Percentiles rank a stretch among this genome's conserved stretches.
phyloP scores from a whole-genome alignment of 257 asterid species.

The Gardenia jasminoides region DNA sequence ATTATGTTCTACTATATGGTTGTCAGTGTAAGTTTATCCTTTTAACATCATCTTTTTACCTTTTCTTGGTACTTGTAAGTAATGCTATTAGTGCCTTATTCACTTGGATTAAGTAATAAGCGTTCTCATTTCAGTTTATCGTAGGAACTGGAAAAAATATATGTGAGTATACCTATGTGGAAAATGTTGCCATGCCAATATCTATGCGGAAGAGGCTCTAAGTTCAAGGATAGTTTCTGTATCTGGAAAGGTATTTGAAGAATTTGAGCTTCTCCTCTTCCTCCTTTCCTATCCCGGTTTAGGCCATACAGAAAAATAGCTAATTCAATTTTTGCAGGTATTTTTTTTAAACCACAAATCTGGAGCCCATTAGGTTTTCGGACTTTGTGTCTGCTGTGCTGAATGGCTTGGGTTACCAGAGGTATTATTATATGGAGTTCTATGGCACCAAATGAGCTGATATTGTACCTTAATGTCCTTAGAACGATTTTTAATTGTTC shows the following conservation, averaged over 20 bases:
- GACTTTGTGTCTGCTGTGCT: slow-evolving; percentile 52
- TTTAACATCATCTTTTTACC: neutral
- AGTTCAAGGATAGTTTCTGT: slow-evolving; percentile 47
- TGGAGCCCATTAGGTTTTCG: slow-evolving; percentile 61
- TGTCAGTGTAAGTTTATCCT: neutral
- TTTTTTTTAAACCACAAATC: slow-evolving; percentile 70
- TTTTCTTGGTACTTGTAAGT: slow-evolving; percentile 13
- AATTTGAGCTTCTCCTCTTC: slow-evolving; percentile 20
- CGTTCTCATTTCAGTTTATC: slow-evolving; percentile 95
- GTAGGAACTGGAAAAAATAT: slow-evolving; percentile 69
- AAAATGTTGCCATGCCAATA: slow-evolving; percentile 88
- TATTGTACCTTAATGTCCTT: neutral
- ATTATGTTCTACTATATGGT: neutral
- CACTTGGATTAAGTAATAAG: slow-evolving; percentile 72
- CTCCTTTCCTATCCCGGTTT: neutral
- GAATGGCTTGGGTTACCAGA: slow-evolving; percentile 62
- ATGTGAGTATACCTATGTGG: slow-evolving; percentile 83
- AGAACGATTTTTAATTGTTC: neutral
- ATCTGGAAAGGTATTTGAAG: slow-evolving; percentile 66
- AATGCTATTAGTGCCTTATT: neutral
- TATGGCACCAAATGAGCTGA: neutral
- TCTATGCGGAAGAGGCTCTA: slow-evolving; percentile 81
- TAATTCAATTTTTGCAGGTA: slow-evolving; percentile 43
- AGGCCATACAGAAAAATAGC: neutral
- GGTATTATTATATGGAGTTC: slow-evolving; percentile 39